A percentile compares a stretch with the other conserved stretches of the same genome.
phyloP scores from a whole-genome alignment of 441 rosid species.

The Corymbia citriodora region DNA sequence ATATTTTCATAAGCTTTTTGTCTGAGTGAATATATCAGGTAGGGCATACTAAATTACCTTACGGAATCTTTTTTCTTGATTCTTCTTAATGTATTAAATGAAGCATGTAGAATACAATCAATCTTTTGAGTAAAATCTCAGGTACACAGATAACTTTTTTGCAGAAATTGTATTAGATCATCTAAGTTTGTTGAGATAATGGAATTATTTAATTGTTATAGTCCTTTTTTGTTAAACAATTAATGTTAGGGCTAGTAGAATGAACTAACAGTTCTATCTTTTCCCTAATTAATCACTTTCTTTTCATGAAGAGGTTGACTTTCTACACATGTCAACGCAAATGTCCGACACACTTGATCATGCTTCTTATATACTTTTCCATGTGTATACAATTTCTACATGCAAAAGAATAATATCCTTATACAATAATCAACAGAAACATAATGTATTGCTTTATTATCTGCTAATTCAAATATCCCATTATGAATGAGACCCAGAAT shows the following conservation, averaged over 20 bases:
- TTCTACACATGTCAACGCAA: background rate
- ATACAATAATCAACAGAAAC: background rate
- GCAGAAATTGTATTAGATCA: background rate
- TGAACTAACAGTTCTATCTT: background rate
- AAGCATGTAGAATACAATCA: background rate
- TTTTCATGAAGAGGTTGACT: background rate
- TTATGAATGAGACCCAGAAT: background rate
- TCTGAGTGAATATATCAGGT: too few relatives aligned
- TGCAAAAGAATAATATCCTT: background rate
- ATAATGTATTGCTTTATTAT: background rate
- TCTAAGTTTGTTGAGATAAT: background rate
- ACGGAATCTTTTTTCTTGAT: too few relatives aligned
- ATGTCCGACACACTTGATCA: background rate
- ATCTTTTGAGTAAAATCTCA: background rate
- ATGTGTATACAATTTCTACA: background rate
- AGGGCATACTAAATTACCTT: too few relatives aligned
- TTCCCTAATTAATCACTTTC: background rate
- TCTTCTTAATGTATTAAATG: too few relatives aligned
- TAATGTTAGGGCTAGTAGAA: background rate
- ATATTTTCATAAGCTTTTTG: too few relatives aligned
- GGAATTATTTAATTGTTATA: background rate
- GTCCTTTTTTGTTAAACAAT: background rate
- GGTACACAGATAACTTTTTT: background rate
- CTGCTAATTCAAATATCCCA: background rate
- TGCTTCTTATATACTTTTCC: background rate